Conservation (phyloP, 495 filamentous ascomycete genomes). For the Hyaloscypha variabilis region DNA sequence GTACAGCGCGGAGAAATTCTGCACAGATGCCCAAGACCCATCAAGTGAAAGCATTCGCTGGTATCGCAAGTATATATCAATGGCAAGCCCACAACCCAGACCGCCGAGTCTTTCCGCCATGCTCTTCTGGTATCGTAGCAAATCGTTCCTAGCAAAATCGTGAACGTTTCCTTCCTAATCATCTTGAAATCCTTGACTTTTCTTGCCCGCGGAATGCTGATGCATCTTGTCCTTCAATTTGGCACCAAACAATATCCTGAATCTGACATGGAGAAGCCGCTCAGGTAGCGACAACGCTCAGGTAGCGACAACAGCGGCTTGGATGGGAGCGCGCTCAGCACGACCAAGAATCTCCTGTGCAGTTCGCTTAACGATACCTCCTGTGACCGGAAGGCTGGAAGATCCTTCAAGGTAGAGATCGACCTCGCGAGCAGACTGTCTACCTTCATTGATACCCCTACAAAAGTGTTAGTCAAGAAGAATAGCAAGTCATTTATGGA, state of each 20-base stretch:
- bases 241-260: neutral
- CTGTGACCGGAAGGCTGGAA: slow-evolving; percentile 86
- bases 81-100: neutral
- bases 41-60: neutral
- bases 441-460: slow-evolving; percentile 98
- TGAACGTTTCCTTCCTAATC: neutral
- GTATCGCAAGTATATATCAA: neutral
- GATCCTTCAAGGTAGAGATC: slow-evolving; percentile 84
- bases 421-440: slow-evolving; percentile 91
- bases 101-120: neutral
- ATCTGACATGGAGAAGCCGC: too few species aligned
- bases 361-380: slow-evolving; percentile 87
- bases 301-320: slow-evolving; percentile 34
- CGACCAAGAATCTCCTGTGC: slow-evolving; percentile 64
- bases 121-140: slow-evolving; percentile 19
- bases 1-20: neutral
- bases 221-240: neutral
- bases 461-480: slow-evolving; percentile 8
- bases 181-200: neutral
- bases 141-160: neutral
- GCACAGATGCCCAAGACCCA: neutral
- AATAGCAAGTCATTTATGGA: slow-evolving; percentile 3
- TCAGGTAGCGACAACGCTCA: neutral
- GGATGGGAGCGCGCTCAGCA: slow-evolving; percentile 33
- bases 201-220: neutral